Percentiles rank a stretch among this genome's conserved stretches.
Conservation (phyloP, 1,284 basidiomycete genomes). For the Volvariella surrecta region DNA sequence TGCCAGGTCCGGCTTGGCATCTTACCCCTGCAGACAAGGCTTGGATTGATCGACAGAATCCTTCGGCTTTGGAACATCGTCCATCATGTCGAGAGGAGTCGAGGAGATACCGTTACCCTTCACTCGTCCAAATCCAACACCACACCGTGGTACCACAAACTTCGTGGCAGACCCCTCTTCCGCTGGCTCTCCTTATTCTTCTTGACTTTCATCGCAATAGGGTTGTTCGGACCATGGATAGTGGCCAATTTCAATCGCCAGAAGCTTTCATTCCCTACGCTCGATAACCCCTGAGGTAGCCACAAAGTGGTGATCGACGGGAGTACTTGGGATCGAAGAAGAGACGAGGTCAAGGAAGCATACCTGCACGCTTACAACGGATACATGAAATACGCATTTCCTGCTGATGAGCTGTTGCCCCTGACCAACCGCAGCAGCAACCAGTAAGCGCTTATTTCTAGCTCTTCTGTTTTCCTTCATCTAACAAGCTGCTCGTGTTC, state of each 20-base stretch:
- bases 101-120: neutral
- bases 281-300: neutral
- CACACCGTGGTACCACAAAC: neutral
- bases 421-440: constrained; percentile 25
- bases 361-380: constrained; percentile 47
- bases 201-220: neutral
- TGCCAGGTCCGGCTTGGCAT: no score
- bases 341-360: constrained; percentile 40
- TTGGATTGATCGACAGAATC: no score
- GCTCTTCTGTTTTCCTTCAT: neutral
- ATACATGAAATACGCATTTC: constrained; percentile 45
- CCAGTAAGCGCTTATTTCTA: constrained; percentile 18
- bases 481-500: no score
- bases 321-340: constrained; percentile 19
- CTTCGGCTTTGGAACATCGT: no score
- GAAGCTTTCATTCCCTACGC: neutral
- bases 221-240: neutral
- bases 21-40: no score
- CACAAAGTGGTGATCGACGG: neutral
- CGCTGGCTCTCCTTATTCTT: neutral
- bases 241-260: neutral
- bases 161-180: neutral
- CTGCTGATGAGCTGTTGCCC: constrained; percentile 49
- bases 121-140: neutral
- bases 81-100: neutral